Evolutionary conservation across 768 basidiomycete species (phyloP).

Genomic region (Russula ochroleuca): DNA sequence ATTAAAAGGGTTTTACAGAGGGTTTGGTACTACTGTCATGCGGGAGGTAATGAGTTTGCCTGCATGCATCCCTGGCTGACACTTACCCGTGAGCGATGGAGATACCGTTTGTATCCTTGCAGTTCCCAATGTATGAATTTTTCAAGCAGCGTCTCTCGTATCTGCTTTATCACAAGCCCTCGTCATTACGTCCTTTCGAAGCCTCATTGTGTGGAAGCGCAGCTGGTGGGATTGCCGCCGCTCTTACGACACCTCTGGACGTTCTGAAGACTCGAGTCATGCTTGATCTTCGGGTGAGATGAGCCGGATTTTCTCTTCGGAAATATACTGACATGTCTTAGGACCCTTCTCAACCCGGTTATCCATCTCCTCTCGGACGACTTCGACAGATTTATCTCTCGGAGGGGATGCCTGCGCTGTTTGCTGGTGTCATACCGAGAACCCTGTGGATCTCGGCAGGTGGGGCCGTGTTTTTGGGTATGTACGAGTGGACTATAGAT

Average conservation of each 20-base stretch:
- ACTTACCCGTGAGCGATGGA: constrained; percentile 33
- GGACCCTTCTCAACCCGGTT: constrained; percentile 46
- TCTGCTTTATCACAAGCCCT: constrained; percentile 47
- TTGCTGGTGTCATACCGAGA: constrained; percentile 83
- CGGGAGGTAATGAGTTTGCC: constrained; percentile 46
- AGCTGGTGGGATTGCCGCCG: constrained; percentile 87
- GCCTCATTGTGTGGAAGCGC: constrained; percentile 87
- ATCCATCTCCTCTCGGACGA: constrained; percentile 54
- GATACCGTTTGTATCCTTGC: constrained; percentile 95
- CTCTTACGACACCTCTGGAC: constrained; percentile 89
- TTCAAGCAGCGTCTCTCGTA: constrained; percentile 67
- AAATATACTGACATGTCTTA: constrained; percentile 29
- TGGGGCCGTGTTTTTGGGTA: constrained; percentile 95
- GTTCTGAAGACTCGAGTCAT: constrained; percentile 97
- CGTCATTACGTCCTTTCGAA: constrained; percentile 56
- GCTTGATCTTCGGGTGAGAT: constrained; percentile 77
- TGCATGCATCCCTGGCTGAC: not conserved
- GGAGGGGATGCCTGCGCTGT: constrained; percentile 76
- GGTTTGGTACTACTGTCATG: constrained; percentile 76
- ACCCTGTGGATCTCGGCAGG: constrained; percentile 96
- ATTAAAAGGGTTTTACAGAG: constrained; percentile 77
- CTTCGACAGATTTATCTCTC: constrained; percentile 59
- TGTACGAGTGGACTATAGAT: constrained; percentile 67
- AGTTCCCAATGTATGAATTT: constrained; percentile 92
- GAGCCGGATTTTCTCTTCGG: not conserved